Conservation (phyloP, 176 grass and related monocot species). For the Aegilops bicornis region DNA sequence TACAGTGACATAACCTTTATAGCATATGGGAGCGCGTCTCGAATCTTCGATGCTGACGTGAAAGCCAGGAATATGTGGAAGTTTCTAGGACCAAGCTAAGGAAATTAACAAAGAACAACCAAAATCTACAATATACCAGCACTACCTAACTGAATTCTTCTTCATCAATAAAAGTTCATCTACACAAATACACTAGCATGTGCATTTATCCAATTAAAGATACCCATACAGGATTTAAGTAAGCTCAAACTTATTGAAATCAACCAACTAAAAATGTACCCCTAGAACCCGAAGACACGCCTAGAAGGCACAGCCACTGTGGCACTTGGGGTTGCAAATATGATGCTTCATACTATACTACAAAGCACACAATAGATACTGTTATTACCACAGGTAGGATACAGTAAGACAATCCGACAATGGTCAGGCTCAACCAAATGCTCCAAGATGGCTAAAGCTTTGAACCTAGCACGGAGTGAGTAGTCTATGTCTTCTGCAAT, state of each 20-base stretch:
- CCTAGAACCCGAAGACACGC: not conserved
- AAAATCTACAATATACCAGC: not conserved
- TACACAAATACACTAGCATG: not conserved
- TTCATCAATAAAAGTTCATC: not conserved
- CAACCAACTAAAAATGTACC: not conserved
- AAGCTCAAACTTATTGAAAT: not conserved
- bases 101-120: constrained; percentile 10
- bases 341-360: constrained; percentile 3
- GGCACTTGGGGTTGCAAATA: constrained; percentile 4
- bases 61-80: constrained; percentile 71
- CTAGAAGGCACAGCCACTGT: not conserved
- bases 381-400: constrained; percentile 25
- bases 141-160: not conserved
- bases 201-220: not conserved
- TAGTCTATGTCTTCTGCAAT: constrained; percentile 84
- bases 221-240: not conserved
- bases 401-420: constrained; percentile 44
- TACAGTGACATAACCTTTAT: constrained; percentile 52
- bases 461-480: constrained; percentile 68
- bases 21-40: constrained; percentile 65
- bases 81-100: constrained; percentile 61
- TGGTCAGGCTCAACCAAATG: constrained; percentile 70
- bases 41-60: constrained; percentile 43
- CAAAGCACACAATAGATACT: constrained; percentile 1
- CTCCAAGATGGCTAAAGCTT: constrained; percentile 79